Evolutionary conservation across 2,329 filamentous ascomycete genomes (phyloP).

Genomic region (Hyphodiscus sp.): DNA sequence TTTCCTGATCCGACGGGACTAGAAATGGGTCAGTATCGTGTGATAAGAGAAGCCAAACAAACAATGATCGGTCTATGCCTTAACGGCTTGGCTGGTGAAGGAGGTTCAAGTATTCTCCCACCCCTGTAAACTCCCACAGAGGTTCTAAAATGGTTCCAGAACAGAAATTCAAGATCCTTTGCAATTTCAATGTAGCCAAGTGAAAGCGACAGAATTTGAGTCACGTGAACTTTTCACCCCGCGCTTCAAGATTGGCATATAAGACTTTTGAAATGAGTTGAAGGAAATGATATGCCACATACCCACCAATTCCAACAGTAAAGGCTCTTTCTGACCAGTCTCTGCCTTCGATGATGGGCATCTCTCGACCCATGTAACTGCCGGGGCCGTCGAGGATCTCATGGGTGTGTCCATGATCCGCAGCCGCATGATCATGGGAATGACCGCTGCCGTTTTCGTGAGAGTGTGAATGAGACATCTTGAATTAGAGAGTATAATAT

Average conservation of each 20-base stretch:
- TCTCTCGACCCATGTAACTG: slow-evolving; percentile 81
- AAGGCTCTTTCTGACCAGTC: slow-evolving; percentile 87
- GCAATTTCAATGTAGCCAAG: background rate
- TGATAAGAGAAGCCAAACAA: no score
- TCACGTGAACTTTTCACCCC: slow-evolving; percentile 14
- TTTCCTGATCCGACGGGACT: slow-evolving; percentile 96
- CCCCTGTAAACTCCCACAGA: no score
- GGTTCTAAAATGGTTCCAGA: no score
- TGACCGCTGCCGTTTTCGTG: slow-evolving; percentile 44
- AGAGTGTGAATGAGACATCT: slow-evolving; percentile 20
- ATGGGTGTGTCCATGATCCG: slow-evolving; percentile 88
- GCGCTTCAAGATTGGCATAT: slow-evolving; percentile 1
- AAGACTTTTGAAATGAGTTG: background rate
- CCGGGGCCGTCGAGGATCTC: slow-evolving; percentile 93
- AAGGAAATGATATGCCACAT: slow-evolving; percentile 22
- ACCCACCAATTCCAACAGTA: slow-evolving; percentile 98
- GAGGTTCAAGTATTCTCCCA: no score
- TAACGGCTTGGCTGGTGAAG: no score
- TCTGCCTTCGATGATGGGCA: slow-evolving; percentile 85
- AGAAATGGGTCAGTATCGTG: background rate
- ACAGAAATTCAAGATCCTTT: background rate
- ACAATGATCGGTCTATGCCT: no score
- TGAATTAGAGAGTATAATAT: background rate
- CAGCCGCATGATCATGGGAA: slow-evolving; percentile 42
- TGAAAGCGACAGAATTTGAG: background rate